Base-by-base conservation (phyloP, 805 yeast genomes). In the Monosporozyma aerobia region DNA sequence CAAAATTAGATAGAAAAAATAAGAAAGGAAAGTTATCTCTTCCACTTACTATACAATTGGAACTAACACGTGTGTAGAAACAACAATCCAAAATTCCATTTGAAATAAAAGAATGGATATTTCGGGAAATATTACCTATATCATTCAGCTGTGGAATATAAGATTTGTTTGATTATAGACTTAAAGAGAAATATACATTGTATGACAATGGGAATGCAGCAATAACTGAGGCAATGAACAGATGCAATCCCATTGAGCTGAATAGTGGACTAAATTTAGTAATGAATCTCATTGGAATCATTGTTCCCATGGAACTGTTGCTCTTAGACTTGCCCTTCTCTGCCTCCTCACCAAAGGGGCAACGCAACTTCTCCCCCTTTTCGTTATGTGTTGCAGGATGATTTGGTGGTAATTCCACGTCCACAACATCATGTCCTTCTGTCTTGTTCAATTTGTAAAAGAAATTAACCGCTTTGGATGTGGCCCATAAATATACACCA, bases 311-410 rank as follows among this genome's bases (percentile, higher is more conserved):
- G 5, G 22, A 19, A 23, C 45, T 43, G 30, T n/a, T 9, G n/a
- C 13, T 23, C n/a, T 14, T 13, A 11, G 23, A 16, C 7, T 19
- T 40, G 6, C 5, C 19, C 8, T 43, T 22, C 25, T 43, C 45
- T 10, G 30, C 16, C 25, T 19, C 49, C 13, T 13, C 40, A n/a
- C 37, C 49, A 47, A 57, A 57, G n/a, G 59, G 59, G 32, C 59
- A 57, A 35, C 51, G 30, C 16, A 48, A 35, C 27, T 47, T 45
- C 40, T 56, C 58, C 3, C 58, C 59, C 33, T 50, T 47, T 30
- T 48, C 55, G 33, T 43, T 49, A 10, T 43, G 29, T 1, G 55
- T 51, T 7, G 53, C 39, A 37, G 59, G 59, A 27, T 57, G 59
- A 37, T 48, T 49, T 32, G 56, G 56, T 16, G 59, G 59, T 32